Evolutionary conservation across 2,329 filamentous ascomycete genomes (phyloP).

Genomic region (Hypoxylon sp.): DNA sequence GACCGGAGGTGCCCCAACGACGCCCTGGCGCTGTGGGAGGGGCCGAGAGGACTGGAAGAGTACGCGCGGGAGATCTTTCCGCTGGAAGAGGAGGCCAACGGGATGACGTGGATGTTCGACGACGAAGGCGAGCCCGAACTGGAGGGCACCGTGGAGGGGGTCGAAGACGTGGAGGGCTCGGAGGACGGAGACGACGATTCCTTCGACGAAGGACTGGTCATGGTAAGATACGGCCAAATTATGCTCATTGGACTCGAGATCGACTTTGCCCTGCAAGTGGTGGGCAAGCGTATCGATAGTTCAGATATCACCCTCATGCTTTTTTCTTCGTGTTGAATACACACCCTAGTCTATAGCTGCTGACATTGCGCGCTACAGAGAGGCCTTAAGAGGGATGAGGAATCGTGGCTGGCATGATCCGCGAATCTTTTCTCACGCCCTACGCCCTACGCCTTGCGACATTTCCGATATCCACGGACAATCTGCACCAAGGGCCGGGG

Average conservation of each 20-base stretch:
- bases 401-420: conserved; percentile 67
- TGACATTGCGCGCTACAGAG: conserved; percentile 45
- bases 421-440: neutral
- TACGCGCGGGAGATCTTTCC: conserved; percentile 95
- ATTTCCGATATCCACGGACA: conserved; percentile 1
- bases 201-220: conserved; percentile 68
- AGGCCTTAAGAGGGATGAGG: conserved; percentile 67
- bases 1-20: conserved; percentile 76
- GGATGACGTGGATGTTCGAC: conserved; percentile 88
- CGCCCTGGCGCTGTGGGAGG: conserved; percentile 89
- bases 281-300: neutral
- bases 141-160: conserved; percentile 48
- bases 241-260: neutral
- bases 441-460: neutral
- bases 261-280: neutral
- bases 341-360: conserved; percentile 1
- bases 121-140: conserved; percentile 58
- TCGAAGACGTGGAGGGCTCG: conserved; percentile 56
- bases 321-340: neutral
- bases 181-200: conserved; percentile 63
- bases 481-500: conserved; percentile 2
- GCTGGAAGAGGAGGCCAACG: conserved; percentile 93
- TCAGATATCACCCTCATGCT: neutral
- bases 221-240: conserved; percentile 50
- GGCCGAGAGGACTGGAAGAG: conserved; percentile 89